Evolutionary conservation across 2,329 filamentous ascomycete species (phyloP).

Genomic region (Neocatenulostroma microsporum): DNA sequence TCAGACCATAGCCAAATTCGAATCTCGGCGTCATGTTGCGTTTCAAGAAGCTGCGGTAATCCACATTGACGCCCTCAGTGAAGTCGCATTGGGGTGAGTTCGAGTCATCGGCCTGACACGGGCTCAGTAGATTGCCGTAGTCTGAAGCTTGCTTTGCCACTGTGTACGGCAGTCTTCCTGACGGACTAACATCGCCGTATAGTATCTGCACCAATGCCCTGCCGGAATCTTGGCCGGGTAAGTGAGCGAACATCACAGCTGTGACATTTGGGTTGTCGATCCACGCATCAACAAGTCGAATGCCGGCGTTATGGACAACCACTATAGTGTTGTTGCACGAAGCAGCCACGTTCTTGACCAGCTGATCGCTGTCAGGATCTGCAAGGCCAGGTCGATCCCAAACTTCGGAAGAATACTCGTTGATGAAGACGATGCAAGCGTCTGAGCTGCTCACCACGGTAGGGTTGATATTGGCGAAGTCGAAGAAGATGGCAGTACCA

Average conservation of each 20-base stretch:
- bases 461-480: constrained; percentile 46
- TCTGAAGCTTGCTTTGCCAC: constrained; percentile 50
- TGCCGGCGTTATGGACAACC: constrained; percentile 57
- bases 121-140: constrained; percentile 42
- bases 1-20: constrained; percentile 31
- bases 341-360: constrained; percentile 51
- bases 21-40: constrained; percentile 25
- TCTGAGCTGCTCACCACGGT: constrained; percentile 38
- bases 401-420: constrained; percentile 40
- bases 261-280: constrained; percentile 58
- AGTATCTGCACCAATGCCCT: constrained; percentile 48
- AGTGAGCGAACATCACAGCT: constrained; percentile 55
- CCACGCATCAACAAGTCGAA: constrained; percentile 53
- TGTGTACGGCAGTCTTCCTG: constrained; percentile 55
- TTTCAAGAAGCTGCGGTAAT: constrained; percentile 30
- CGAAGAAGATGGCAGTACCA: constrained; percentile 52
- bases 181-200: constrained; percentile 51
- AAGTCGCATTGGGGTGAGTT: constrained; percentile 27
- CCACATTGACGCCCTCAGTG: constrained; percentile 31
- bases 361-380: constrained; percentile 43
- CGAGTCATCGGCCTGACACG: constrained; percentile 18
- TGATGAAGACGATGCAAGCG: constrained; percentile 52
- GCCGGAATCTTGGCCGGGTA: constrained; percentile 58
- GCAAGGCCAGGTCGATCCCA: constrained; percentile 31
- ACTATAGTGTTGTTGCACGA: constrained; percentile 57